Conservation (phyloP, 139 green algal species). For the Auxenochlorella protothecoides region DNA sequence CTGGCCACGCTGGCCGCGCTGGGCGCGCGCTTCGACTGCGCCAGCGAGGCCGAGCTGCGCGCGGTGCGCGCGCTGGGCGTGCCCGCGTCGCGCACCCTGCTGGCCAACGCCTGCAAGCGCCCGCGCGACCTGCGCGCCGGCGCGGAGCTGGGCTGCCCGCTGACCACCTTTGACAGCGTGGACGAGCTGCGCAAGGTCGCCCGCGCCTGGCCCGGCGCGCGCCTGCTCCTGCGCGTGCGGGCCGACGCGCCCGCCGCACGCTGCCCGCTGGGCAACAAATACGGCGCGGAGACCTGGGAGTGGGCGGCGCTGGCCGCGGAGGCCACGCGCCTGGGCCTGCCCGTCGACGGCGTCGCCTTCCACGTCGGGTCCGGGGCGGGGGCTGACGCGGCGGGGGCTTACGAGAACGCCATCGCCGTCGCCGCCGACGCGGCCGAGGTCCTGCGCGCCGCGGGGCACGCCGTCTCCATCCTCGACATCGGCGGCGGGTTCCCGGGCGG, state of each 20-base stretch:
- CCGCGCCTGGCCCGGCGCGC: constrained; percentile 13
- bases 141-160: constrained; percentile 35
- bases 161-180: constrained; percentile 90
- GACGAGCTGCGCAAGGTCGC: constrained; percentile 80
- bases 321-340: constrained; percentile 29
- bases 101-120: constrained; percentile 91
- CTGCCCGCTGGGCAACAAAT: constrained; percentile 66
- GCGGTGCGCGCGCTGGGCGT: constrained; percentile 72
- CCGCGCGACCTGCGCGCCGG: constrained; percentile 59
- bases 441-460: constrained; percentile 43
- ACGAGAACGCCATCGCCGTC: constrained; percentile 69
- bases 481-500: constrained; percentile 85
- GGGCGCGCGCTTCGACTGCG: constrained; percentile 92
- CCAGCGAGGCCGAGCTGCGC: constrained; percentile 74
- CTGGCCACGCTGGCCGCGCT: constrained; percentile 70
- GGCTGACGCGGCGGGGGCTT: constrained; percentile 3
- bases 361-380: constrained; percentile 81
- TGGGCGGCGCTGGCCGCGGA: constrained; percentile 19
- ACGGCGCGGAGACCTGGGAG: constrained; percentile 65
- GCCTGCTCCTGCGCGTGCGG: constrained; percentile 79
- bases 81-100: constrained; percentile 69
- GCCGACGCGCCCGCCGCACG: constrained; percentile 56
- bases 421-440: constrained; percentile 16
- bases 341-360: constrained; percentile 86
- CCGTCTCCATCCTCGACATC: constrained; percentile 74